These are phyloP conservation scores for Fraxinus platypoda DNA, from an alignment of 305 asterid species.

Conservation along the genomic window DNA sequence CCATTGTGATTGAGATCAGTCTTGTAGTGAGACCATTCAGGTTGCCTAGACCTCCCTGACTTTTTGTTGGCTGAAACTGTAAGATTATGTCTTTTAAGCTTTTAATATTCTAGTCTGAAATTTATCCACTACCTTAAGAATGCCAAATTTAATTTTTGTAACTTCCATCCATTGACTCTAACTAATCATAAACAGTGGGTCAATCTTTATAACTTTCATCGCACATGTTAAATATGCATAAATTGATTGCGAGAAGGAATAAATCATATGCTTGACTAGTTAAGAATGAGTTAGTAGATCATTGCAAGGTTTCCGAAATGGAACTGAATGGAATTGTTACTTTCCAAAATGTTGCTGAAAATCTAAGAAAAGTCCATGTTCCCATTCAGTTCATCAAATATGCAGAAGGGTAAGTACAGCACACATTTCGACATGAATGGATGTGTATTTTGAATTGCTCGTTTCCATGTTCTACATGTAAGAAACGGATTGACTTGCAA, in stretches of 20 bases:
- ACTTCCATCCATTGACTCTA: constrained; percentile 4
- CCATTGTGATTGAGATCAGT: constrained; percentile 60
- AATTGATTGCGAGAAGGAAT: neutral
- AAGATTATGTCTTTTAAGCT: neutral
- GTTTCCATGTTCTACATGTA: neutral
- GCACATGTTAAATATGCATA: neutral
- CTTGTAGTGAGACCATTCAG: constrained; percentile 79
- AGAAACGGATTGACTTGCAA: neutral
- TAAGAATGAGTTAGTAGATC: neutral
- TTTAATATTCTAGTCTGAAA: constrained; percentile 1
- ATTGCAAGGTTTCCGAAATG: neutral
- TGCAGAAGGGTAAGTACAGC: neutral
- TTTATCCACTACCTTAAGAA: neutral
- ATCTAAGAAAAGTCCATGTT: neutral
- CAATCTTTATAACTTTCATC: neutral
- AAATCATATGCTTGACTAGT: neutral
- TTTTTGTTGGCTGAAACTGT: constrained; percentile 7
- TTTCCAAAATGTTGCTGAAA: neutral
- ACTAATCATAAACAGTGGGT: neutral
- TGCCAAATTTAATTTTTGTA: neutral
- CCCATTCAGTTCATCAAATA: neutral
- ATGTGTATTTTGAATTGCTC: neutral
- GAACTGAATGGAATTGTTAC: neutral
- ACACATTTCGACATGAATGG: neutral
- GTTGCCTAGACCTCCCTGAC: constrained; percentile 33